A percentile compares a stretch with the other conserved stretches of the same genome.
phyloP scores from a whole-genome alignment of 495 filamentous ascomycete species.

The Pseudotulostoma volvatum region DNA sequence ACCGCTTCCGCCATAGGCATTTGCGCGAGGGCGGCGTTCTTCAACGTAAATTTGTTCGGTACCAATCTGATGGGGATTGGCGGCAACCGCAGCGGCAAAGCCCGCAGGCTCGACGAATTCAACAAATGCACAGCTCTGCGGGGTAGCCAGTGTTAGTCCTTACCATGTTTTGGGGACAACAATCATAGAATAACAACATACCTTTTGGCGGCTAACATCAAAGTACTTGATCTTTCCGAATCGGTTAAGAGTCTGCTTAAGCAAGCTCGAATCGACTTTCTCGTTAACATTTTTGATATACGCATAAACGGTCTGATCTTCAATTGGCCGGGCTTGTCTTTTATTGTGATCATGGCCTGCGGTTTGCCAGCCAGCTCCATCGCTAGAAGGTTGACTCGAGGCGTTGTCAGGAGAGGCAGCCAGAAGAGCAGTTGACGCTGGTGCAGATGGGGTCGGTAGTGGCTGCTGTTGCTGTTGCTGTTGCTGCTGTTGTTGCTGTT shows the following conservation, averaged over 20 bases:
- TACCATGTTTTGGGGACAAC: neutral
- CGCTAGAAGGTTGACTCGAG: slow-evolving; percentile 30
- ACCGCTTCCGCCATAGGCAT: slow-evolving; percentile 38
- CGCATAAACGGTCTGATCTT: slow-evolving; percentile 54
- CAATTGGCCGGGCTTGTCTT: slow-evolving; percentile 48
- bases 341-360: slow-evolving; percentile 63
- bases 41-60: slow-evolving; percentile 73
- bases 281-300: slow-evolving; percentile 93
- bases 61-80: slow-evolving; percentile 73
- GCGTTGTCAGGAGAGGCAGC: slow-evolving; percentile 15
- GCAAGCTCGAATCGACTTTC: slow-evolving; percentile 51
- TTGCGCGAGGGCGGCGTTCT: slow-evolving; percentile 60
- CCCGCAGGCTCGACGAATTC: slow-evolving; percentile 69
- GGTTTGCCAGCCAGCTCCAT: slow-evolving; percentile 57
- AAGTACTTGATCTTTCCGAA: slow-evolving; percentile 74
- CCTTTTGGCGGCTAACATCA: slow-evolving; percentile 81
- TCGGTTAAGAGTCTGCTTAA: slow-evolving; percentile 46
- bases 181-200: too few relatives aligned
- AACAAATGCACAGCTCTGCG: slow-evolving; percentile 87
- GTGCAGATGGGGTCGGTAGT: slow-evolving; percentile 26
- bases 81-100: slow-evolving; percentile 63
- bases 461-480: slow-evolving; percentile 21
- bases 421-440: slow-evolving; percentile 13
- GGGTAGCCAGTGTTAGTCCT: neutral
- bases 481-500: slow-evolving; percentile 19